Conservation (phyloP, 495 filamentous ascomycete genomes). For the Annulohypoxylon maeteangense region DNA sequence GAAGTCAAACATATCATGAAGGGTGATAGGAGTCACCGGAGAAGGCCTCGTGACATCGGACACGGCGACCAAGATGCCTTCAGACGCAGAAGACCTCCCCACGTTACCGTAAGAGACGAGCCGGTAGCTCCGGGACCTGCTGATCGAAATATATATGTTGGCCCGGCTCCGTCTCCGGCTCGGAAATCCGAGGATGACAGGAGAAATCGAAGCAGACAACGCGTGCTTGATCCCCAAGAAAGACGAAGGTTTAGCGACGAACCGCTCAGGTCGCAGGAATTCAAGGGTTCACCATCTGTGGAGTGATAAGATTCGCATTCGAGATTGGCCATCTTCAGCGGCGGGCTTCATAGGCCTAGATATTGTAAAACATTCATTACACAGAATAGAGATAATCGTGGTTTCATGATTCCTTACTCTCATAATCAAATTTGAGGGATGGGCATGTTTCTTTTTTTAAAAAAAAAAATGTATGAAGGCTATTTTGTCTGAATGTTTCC, state of each 20-base stretch:
- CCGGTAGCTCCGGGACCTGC: slow-evolving; percentile 4
- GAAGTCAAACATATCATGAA: slow-evolving; percentile 23
- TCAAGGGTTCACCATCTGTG: neutral
- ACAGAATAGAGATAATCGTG: neutral
- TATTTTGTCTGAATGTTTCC: too few relatives aligned
- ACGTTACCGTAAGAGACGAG: slow-evolving; percentile 16
- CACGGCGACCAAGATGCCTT: slow-evolving; percentile 3
- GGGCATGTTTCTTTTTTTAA: too few relatives aligned
- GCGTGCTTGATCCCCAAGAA: neutral
- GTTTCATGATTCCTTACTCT: neutral
- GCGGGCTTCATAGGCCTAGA: neutral
- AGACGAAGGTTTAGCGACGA: slow-evolving; percentile 3
- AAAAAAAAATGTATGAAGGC: too few relatives aligned
- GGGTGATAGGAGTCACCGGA: neutral
- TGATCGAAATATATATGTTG: slow-evolving; percentile 11
- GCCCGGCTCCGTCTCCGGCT: slow-evolving; percentile 6
- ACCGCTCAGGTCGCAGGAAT: neutral
- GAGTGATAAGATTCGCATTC: neutral
- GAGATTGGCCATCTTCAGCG: neutral
- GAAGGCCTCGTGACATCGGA: slow-evolving; percentile 1
- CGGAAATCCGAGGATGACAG: neutral
- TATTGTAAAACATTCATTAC: neutral
- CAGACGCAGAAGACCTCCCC: neutral
- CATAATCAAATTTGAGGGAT: too few relatives aligned
- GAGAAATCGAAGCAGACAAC: neutral